Evolutionary conservation across 2,329 filamentous ascomycete species (phyloP).

Genomic region (Diplodia seriata): DNA sequence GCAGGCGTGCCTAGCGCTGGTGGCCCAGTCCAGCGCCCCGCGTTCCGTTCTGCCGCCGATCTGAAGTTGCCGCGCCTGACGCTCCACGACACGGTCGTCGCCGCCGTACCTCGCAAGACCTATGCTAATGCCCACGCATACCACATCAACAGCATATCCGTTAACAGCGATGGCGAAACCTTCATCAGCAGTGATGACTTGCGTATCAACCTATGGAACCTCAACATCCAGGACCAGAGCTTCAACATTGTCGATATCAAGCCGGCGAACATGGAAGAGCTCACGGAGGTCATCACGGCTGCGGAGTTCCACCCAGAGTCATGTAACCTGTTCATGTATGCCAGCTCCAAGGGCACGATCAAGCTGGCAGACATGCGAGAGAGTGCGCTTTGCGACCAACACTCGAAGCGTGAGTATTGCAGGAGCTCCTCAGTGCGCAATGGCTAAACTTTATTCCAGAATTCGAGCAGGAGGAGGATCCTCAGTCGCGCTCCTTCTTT

Average conservation of each 20-base stretch:
- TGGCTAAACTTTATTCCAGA: slow-evolving; percentile 62
- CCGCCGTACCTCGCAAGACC: slow-evolving; percentile 91
- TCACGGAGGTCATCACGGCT: slow-evolving; percentile 98
- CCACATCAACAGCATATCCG: slow-evolving; percentile 99
- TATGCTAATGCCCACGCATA: slow-evolving; percentile 99
- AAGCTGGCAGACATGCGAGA: slow-evolving; percentile 99
- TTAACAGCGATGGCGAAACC: slow-evolving; percentile 98
- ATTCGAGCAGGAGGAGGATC: slow-evolving; percentile 98
- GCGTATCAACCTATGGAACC: slow-evolving; percentile 97
- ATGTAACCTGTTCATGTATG: slow-evolving; percentile 99
- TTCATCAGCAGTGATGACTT: slow-evolving; percentile 99
- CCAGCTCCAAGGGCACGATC: slow-evolving; percentile 98
- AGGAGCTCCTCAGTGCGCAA: slow-evolving; percentile 34
- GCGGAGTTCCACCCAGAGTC: slow-evolving; percentile 96
- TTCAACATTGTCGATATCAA: slow-evolving; percentile 99
- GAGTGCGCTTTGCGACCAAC: slow-evolving; percentile 93
- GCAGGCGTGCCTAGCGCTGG: slow-evolving; percentile 74
- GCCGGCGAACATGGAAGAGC: slow-evolving; percentile 98
- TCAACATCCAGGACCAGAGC: slow-evolving; percentile 99
- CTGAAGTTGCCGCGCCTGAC: slow-evolving; percentile 95
- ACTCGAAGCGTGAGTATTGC: slow-evolving; percentile 80
- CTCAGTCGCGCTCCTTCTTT: slow-evolving; percentile 96
- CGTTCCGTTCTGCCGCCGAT: slow-evolving; percentile 81
- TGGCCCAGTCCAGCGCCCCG: slow-evolving; percentile 75
- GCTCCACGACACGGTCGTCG: slow-evolving; percentile 97